Evolutionary conservation across 352 stramenopile genomes (phyloP).

Genomic region (Pseudoperonospora humuli): DNA sequence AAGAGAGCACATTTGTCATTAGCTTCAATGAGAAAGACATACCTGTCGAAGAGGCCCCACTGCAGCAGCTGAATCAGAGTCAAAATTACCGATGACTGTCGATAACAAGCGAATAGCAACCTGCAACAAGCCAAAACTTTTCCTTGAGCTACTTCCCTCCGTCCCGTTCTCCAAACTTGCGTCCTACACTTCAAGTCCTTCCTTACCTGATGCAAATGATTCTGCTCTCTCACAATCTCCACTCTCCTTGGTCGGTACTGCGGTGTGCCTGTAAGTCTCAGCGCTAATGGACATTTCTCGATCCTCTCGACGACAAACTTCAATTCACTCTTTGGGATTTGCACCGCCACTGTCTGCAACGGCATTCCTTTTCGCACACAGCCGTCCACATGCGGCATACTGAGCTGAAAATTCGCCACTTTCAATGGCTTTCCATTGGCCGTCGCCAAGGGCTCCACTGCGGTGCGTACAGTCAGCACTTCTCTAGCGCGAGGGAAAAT

Average conservation of each 20-base stretch:
- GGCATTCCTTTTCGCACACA: constrained; percentile 81
- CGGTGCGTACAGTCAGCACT: constrained; percentile 52
- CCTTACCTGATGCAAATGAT: constrained; percentile 69
- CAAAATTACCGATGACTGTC: constrained; percentile 48
- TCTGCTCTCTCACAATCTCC: constrained; percentile 52
- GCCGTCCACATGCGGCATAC: constrained; percentile 83
- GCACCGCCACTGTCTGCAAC: constrained; percentile 50
- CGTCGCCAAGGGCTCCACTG: constrained; percentile 39
- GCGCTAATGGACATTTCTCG: constrained; percentile 52
- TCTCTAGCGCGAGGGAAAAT: constrained; percentile 72
- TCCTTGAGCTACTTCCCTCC: too few relatives aligned
- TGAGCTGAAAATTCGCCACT: constrained; percentile 80
- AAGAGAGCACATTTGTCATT: neutral
- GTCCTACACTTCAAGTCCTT: neutral
- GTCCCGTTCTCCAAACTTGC: neutral
- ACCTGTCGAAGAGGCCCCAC: constrained; percentile 61
- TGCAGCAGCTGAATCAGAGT: constrained; percentile 36
- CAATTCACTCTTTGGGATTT: constrained; percentile 79
- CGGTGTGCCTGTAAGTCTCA: constrained; percentile 40
- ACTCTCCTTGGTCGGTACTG: constrained; percentile 57
- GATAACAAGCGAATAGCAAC: constrained; percentile 63
- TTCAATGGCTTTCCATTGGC: constrained; percentile 55
- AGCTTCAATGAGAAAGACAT: constrained; percentile 1
- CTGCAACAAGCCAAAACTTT: constrained; percentile 24
- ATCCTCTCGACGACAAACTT: constrained; percentile 83